Conservation (phyloP, 1,284 basidiomycete species). For the Austroboletus rostrupii region DNA sequence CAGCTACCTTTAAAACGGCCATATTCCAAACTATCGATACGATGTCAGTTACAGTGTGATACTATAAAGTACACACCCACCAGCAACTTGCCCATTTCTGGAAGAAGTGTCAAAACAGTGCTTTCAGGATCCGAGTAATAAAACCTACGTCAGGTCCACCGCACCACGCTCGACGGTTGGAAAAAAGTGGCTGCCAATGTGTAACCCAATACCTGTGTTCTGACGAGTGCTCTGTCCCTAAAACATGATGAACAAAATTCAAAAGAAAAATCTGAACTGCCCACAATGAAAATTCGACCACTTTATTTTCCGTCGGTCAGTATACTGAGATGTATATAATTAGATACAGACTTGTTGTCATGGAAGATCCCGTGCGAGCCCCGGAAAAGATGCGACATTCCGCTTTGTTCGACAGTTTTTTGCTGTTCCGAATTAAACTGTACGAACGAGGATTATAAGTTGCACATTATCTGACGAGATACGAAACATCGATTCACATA, state of each 20-base stretch:
- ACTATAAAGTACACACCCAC: conserved; percentile 39
- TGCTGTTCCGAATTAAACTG: conserved; percentile 17
- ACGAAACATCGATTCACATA: conserved; percentile 7
- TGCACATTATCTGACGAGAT: background rate
- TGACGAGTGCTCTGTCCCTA: conserved; percentile 83
- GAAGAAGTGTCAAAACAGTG: conserved; percentile 3
- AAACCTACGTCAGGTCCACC: conserved; percentile 76
- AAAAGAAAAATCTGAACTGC: conserved; percentile 15
- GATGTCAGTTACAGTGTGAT: background rate
- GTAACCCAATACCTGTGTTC: conserved; percentile 89
- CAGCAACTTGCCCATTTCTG: conserved; percentile 72
- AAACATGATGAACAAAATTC: background rate
- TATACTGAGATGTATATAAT: background rate
- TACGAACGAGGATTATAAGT: background rate
- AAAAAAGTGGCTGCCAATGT: conserved; percentile 88
- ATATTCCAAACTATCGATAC: conserved; percentile 71
- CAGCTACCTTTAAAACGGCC: conserved; percentile 80
- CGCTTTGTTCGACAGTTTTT: background rate
- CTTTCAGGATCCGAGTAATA: background rate
- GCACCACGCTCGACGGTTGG: conserved; percentile 95
- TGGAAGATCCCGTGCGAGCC: conserved; percentile 10
- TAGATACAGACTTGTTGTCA: conserved; percentile 5
- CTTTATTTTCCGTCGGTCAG: conserved; percentile 4
- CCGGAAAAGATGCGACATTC: conserved; percentile 3
- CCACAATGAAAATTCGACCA: conserved; percentile 67